phyloP scores from a whole-genome alignment of 176 grass and related monocot genomes.

The Coix lacrymajobi region DNA sequence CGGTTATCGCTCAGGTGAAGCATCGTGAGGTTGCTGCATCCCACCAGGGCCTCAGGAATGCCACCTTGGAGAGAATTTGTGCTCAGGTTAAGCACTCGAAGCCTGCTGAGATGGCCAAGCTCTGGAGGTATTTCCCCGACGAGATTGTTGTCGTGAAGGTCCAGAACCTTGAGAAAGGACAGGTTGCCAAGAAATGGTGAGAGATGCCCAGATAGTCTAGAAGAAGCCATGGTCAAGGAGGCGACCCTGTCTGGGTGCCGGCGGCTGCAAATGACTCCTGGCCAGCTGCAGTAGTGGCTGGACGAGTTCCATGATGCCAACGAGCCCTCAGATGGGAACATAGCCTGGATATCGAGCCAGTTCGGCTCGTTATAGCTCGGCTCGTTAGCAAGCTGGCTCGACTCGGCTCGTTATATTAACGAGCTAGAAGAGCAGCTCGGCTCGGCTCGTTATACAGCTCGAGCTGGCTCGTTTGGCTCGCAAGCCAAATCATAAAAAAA shows the following conservation, averaged over 20 bases:
- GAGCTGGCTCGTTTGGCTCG: no score
- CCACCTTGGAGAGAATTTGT: background rate
- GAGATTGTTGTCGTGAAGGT: no score
- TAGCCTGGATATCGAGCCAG: no score
- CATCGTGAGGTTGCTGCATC: background rate
- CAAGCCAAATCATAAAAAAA: no score
- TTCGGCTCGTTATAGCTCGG: no score
- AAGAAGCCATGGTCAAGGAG: background rate
- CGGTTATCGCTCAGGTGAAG: constrained; percentile 4
- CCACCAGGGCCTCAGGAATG: background rate
- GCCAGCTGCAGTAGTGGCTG: constrained; percentile 4
- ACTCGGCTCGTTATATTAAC: no score
- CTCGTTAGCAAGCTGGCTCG: no score
- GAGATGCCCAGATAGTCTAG: background rate
- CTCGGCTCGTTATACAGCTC: no score
- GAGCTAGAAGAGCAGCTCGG: no score
- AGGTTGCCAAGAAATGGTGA: background rate
- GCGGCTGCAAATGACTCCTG: background rate
- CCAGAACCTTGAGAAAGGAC: background rate
- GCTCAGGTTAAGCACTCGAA: no score
- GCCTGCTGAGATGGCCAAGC: no score
- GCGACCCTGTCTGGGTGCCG: background rate
- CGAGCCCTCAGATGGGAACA: background rate
- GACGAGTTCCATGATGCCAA: constrained; percentile 13
- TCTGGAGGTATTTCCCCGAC: no score